These are phyloP conservation scores for Paulinella micropora DNA, from an alignment of 78 protist species.

Conservation along the genomic window DNA sequence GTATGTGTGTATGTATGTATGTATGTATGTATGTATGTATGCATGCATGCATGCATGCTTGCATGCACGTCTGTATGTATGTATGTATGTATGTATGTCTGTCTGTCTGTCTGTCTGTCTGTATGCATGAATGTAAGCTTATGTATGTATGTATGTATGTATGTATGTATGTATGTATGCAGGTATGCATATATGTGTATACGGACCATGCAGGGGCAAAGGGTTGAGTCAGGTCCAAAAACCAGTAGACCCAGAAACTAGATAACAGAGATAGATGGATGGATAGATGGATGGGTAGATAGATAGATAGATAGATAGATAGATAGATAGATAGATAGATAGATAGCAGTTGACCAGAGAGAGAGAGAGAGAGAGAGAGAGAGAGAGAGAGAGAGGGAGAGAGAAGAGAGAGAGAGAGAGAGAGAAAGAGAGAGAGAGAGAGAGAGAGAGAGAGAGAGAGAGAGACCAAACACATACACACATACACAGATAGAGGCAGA, in stretches of 20 bases:
- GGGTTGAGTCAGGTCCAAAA: no score
- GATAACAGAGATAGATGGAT: not conserved
- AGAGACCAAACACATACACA: no score
- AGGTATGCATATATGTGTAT: not conserved
- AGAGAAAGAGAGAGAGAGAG: no score
- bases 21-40: not conserved
- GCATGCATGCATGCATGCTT: not conserved
- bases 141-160: not conserved
- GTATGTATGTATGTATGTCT: not conserved
- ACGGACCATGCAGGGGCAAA: not conserved
- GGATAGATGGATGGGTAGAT: not conserved
- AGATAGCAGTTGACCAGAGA: not conserved
- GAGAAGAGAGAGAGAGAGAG: no score
- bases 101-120: not conserved
- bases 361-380: no score
- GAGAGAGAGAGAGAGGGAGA: no score
- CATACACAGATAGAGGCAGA: no score
- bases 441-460: no score
- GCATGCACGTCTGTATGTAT: not conserved
- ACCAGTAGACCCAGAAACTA: not conserved
- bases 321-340: not conserved
- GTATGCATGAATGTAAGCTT: not conserved
- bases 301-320: not conserved
- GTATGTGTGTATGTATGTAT: not conserved
- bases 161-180: not conserved